Evolutionary conservation across 495 filamentous ascomycete genomes (phyloP), one percentile per base, ranked within the genome.

Genomic region (Bacidia gigantensis): DNA sequence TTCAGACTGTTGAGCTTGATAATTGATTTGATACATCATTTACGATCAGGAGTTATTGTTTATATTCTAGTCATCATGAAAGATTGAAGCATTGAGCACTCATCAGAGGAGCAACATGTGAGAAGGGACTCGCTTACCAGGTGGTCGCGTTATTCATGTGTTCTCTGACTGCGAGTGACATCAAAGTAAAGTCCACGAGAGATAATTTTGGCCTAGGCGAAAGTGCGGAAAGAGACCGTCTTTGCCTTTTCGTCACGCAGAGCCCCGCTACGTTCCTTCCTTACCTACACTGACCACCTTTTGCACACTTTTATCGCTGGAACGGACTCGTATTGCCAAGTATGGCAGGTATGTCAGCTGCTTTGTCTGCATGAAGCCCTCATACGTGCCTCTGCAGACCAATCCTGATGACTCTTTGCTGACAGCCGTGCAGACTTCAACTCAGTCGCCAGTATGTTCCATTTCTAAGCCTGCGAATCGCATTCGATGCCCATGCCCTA

Each of bases 1-100:
- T 9, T 74, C 70, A 72, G 71, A 69, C 62, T 74, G 71, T 74
- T 74, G 71, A 74, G 71, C 71, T 74, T 74, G 71, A 65, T 52
- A 17, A 17, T 57, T 56, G 56, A 46, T 64, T 68, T 63, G 51
- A 62, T 52, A 60, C 59, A 54, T 70, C 67, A 70, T 65, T 49
- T 51, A 35, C 21, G 24, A 52, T 72, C 65, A 59, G 67, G 67
- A 70, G 63, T 69, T 69, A 69, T 69, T 56, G 63, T 68, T 69
- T 68, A 62, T 58, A 65, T 51, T 42, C 47, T 48, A 56, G 46
- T 70, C 67, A 71, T 71, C 65, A 65, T 63, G 5, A 26, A 52
- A 45, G 12, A 3, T 17, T n/a, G 20, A 22, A 44, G 9, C n/a
- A n/a, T n/a, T n/a, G n/a, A n/a, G n/a, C n/a, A n/a, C n/a, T n/a